Percentiles rank a stretch among this genome's conserved stretches.
Conservation (phyloP, 768 basidiomycete species). For the Lactarius deliciosus region DNA sequence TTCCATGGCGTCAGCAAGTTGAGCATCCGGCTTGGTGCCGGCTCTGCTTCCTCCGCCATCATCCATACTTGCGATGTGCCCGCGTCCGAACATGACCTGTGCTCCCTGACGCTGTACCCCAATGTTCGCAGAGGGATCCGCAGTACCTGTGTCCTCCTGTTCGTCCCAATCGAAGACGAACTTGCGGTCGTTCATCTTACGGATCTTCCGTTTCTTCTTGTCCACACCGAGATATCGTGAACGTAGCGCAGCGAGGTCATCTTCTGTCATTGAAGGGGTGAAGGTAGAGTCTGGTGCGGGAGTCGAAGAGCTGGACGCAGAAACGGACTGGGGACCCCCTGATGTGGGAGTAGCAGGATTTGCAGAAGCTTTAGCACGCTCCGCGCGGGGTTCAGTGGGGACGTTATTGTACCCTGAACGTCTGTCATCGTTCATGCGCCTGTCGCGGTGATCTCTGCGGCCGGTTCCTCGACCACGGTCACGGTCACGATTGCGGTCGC, state of each 20-base stretch:
- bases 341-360: constrained; percentile 54
- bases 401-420: constrained; percentile 57
- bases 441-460: constrained; percentile 43
- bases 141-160: constrained; percentile 88
- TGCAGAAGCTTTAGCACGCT: constrained; percentile 50
- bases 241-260: constrained; percentile 78
- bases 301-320: constrained; percentile 30
- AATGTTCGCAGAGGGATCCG: constrained; percentile 69
- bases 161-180: constrained; percentile 99
- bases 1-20: constrained; percentile 81
- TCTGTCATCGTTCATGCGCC: constrained; percentile 36
- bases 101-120: constrained; percentile 76
- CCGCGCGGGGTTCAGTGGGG: constrained; percentile 84
- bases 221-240: constrained; percentile 94
- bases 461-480: constrained; percentile 29
- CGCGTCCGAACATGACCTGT: constrained; percentile 86
- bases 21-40: constrained; percentile 39
- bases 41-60: constrained; percentile 52
- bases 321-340: constrained; percentile 26
- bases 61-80: constrained; percentile 84
- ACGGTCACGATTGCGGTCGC: constrained; percentile 33
- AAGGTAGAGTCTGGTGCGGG: constrained; percentile 43
- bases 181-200: constrained; percentile 94
- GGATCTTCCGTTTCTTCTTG: constrained; percentile 91
- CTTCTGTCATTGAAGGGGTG: constrained; percentile 71